Evolutionary conservation across 495 filamentous ascomycete species (phyloP), one percentile per base, ranked within the genome.

Genomic region (Diplogelasinospora grovesii): DNA sequence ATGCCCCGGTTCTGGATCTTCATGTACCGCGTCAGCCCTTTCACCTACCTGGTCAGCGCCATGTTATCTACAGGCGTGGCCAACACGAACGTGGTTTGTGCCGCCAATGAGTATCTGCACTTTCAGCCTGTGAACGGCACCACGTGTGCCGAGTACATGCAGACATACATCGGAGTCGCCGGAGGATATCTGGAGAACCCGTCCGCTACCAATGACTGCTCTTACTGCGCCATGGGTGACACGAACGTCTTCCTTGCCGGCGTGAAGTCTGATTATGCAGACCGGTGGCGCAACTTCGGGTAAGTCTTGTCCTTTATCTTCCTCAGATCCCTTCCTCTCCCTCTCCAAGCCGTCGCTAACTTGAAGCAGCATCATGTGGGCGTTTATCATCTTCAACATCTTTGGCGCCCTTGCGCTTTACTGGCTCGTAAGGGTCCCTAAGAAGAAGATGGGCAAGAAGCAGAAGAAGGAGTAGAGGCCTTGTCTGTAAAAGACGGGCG

Each of bases 1-100:
- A 61, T 88, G 20, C 83, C 83, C 8, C 57, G 74, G 8, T 88
- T 89, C 68, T 92, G 85, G 85, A 85, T 84, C 48, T 89, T 88
- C 68, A 85, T 89, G 81, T 86, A 89, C 58, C 79, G 80, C 20
- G 65, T 85, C 36, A 84, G 80, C 5, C 85, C 86, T 5, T 79
- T 89, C 42, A 83, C 79, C 0, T 88, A 89, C 48, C 60, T 85
- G 0, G 74, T 87, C 5, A 69, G 66, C 21, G 74, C 71, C 11
- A 75, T 87, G 56, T 49, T 87, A n/a, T 73, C 79, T 0, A 69
- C 68, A 0, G 76, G 69, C 1, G 52, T 89, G 4, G 71, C 78
- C n/a, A 79, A 82, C 21, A 71, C 71, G 2, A 16, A 54, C 0
- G 75, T 81, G 1, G 9, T 56, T 1, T 90, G 85, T 61, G 68